phyloP scores from a whole-genome alignment of 2,329 filamentous ascomycete genomes.

The Fusarium chuoi region DNA sequence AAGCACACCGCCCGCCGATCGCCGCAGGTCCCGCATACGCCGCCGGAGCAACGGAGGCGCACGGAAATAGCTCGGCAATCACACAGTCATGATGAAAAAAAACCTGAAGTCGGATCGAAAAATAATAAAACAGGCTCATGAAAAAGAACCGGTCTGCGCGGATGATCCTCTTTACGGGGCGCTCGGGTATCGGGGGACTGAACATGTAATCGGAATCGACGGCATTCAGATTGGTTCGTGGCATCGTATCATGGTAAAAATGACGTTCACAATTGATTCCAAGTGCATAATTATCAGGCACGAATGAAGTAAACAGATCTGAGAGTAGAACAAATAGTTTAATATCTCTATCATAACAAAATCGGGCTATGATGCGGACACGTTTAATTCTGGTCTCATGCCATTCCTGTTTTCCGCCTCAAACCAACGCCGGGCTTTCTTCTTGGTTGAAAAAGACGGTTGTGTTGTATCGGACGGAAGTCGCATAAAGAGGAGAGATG shows the following conservation, averaged over 20 bases:
- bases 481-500: conserved; percentile 51
- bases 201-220: conserved; percentile 19
- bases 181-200: not conserved
- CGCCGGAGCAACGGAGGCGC: conserved; percentile 32
- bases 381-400: conserved; percentile 14
- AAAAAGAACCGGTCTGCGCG: conserved; percentile 10
- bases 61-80: conserved; percentile 42
- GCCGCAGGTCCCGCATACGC: conserved; percentile 24
- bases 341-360: conserved; percentile 20
- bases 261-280: not conserved
- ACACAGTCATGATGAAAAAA: not conserved
- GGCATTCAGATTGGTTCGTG: conserved; percentile 13
- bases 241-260: conserved; percentile 3
- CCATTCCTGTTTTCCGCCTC: conserved; percentile 26
- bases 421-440: conserved; percentile 37
- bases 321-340: conserved; percentile 2
- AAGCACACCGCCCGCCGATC: conserved; percentile 23
- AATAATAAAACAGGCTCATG: not conserved
- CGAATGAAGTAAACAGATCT: not conserved
- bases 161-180: not conserved
- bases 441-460: not conserved
- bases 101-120: not conserved
- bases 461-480: conserved; percentile 24
- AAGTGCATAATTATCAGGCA: not conserved
- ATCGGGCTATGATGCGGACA: conserved; percentile 26